Percentiles rank a stretch among this genome's conserved stretches.
Conservation (phyloP, 1,284 basidiomycete species). For the Hypsizygus ulmarius region DNA sequence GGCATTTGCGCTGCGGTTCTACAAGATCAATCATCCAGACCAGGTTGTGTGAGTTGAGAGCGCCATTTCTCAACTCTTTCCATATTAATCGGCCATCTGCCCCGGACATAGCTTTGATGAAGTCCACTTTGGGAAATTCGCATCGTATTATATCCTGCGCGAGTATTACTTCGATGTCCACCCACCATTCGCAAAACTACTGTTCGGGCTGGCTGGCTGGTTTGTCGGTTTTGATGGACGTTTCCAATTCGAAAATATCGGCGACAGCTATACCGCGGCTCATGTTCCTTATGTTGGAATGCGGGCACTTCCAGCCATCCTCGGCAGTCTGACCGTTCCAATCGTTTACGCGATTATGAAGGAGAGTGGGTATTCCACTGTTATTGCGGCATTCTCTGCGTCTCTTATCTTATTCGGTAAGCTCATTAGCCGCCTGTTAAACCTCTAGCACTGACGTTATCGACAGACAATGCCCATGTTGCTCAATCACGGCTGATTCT, state of each 20-base stretch:
- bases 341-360: constrained; percentile 97
- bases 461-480: constrained; percentile 91
- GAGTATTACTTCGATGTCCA: constrained; percentile 99
- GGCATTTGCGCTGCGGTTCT: constrained; percentile 84
- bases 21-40: constrained; percentile 91
- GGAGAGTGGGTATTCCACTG: constrained; percentile 91
- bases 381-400: constrained; percentile 88
- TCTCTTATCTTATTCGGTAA: constrained; percentile 82
- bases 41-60: constrained; percentile 79
- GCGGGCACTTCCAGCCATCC: constrained; percentile 86
- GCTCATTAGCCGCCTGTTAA: constrained; percentile 24
- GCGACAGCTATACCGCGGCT: constrained; percentile 84
- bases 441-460: not conserved
- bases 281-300: constrained; percentile 95
- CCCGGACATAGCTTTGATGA: constrained; percentile 80
- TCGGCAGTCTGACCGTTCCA: constrained; percentile 88
- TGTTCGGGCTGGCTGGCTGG: constrained; percentile 93
- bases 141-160: constrained; percentile 84
- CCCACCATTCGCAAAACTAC: constrained; percentile 91
- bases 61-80: not conserved
- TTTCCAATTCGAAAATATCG: constrained; percentile 94
- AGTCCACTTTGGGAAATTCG: constrained; percentile 96
- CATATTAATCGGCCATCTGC: constrained; percentile 1
- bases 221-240: constrained; percentile 94
- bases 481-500: constrained; percentile 95